phyloP scores from a whole-genome alignment of 345 rosid genomes.

The Stellera chamaejasme region DNA sequence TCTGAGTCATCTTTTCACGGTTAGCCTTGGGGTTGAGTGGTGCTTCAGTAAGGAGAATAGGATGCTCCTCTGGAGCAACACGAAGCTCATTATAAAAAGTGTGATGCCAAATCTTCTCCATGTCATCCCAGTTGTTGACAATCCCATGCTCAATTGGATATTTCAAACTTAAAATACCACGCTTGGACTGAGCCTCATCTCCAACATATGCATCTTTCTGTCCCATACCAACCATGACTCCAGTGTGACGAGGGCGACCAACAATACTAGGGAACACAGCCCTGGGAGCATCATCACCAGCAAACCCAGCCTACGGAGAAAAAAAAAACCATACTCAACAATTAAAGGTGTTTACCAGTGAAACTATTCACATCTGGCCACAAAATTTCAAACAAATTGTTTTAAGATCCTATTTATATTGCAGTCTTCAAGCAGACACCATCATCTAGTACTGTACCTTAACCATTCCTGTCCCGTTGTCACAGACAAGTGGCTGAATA shows the following conservation, averaged over 20 bases:
- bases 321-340: not conserved
- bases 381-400: not conserved
- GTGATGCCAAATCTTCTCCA: constrained; percentile 59
- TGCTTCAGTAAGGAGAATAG: constrained; percentile 73
- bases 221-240: constrained; percentile 77
- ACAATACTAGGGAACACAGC: constrained; percentile 68
- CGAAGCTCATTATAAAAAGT: constrained; percentile 78
- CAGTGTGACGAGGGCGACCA: constrained; percentile 65
- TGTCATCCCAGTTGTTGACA: constrained; percentile 79
- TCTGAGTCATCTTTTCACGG: constrained; percentile 79
- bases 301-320: constrained; percentile 51
- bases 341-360: not conserved
- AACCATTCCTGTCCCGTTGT: constrained; percentile 46
- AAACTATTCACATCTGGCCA: not conserved
- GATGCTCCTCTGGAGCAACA: constrained; percentile 77
- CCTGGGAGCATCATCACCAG: constrained; percentile 67
- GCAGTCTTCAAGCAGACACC: not conserved
- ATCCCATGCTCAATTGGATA: constrained; percentile 80
- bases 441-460: constrained; percentile 20
- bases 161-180: constrained; percentile 66
- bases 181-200: constrained; percentile 72
- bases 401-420: not conserved
- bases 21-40: constrained; percentile 75
- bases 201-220: constrained; percentile 72
- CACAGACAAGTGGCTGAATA: constrained; percentile 44